Conservation (phyloP, 305 asterid species). For the Petunia hybrid region DNA sequence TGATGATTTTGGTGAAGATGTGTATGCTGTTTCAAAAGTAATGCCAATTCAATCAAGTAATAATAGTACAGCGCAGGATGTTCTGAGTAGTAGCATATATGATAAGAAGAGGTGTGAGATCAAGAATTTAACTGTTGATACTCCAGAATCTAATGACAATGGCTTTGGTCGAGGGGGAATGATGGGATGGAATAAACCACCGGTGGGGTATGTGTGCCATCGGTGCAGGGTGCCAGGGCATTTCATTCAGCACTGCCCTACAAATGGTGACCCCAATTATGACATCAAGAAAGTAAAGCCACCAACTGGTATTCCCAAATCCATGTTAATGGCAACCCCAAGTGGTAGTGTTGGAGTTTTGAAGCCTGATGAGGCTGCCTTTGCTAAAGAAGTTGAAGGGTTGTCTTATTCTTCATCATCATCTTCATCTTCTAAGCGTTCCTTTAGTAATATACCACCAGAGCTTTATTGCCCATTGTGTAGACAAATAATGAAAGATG, state of each 20-base stretch:
- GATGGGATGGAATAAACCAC: slow-evolving; percentile 87
- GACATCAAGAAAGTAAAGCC: slow-evolving; percentile 90
- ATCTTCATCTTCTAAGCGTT: not conserved
- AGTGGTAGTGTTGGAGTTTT: slow-evolving; percentile 54
- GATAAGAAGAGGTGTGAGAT: slow-evolving; percentile 82
- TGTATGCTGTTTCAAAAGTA: slow-evolving; percentile 79
- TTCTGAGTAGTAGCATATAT: slow-evolving; percentile 60
- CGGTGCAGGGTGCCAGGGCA: slow-evolving; percentile 77
- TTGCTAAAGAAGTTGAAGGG: slow-evolving; percentile 82
- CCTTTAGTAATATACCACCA: slow-evolving; percentile 12
- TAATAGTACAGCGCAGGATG: slow-evolving; percentile 53
- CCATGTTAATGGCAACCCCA: slow-evolving; percentile 85
- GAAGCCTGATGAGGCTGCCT: not conserved
- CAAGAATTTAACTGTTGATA: slow-evolving; percentile 68
- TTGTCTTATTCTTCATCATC: slow-evolving; percentile 37
- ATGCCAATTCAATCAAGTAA: slow-evolving; percentile 51
- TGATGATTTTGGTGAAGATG: slow-evolving; percentile 89
- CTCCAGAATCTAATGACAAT: slow-evolving; percentile 60
- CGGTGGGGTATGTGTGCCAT: slow-evolving; percentile 78
- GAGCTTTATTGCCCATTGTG: slow-evolving; percentile 20
- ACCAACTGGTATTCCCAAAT: slow-evolving; percentile 80
- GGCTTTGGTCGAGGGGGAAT: slow-evolving; percentile 60
- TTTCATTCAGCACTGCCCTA: slow-evolving; percentile 96
- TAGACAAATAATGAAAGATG: slow-evolving; percentile 18
- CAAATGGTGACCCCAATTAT: slow-evolving; percentile 90